Evolutionary conservation across 176 grass and related monocot genomes (phyloP).

Genomic region (Poa pratensis): DNA sequence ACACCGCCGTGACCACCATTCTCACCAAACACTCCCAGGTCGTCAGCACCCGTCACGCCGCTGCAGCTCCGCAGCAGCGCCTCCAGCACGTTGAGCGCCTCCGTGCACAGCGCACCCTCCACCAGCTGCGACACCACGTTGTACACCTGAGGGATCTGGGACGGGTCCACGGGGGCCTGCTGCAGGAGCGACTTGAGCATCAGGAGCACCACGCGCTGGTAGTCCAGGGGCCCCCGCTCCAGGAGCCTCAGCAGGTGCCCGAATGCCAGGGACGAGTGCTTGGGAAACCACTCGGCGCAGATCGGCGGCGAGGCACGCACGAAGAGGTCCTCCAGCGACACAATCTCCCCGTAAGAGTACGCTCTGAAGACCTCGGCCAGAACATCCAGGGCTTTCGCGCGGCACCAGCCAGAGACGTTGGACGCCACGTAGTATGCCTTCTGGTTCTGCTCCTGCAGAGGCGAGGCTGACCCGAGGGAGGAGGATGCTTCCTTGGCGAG

Average conservation of each 20-base stretch:
- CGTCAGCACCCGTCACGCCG: slow-evolving; percentile 33
- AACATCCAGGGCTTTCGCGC: slow-evolving; percentile 59
- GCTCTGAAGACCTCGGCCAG: slow-evolving; percentile 74
- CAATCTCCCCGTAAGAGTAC: slow-evolving; percentile 72
- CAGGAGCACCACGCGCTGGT: slow-evolving; percentile 83
- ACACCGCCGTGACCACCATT: slow-evolving; percentile 48
- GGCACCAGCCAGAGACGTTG: slow-evolving; percentile 85
- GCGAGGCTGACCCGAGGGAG: slow-evolving; percentile 43
- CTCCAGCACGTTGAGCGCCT: slow-evolving; percentile 91
- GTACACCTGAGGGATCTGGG: slow-evolving; percentile 86
- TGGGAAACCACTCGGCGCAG: slow-evolving; percentile 89
- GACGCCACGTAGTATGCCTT: slow-evolving; percentile 92
- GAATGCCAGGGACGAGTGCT: slow-evolving; percentile 91
- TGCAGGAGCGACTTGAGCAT: slow-evolving; percentile 92
- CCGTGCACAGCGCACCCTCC: slow-evolving; percentile 70
- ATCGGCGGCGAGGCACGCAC: slow-evolving; percentile 64
- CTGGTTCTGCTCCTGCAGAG: slow-evolving; percentile 82
- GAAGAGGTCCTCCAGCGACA: slow-evolving; percentile 75
- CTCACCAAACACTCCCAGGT: slow-evolving; percentile 50
- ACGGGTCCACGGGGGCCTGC: slow-evolving; percentile 83
- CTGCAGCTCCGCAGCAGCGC: slow-evolving; percentile 90
- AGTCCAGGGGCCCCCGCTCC: slow-evolving; percentile 88
- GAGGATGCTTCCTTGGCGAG: slow-evolving; percentile 53
- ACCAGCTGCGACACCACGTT: slow-evolving; percentile 93
- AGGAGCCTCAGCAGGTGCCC: slow-evolving; percentile 94